Conservation (phyloP, 1,284 basidiomycete species). For the Cutaneotrichosporon cavernicola region DNA sequence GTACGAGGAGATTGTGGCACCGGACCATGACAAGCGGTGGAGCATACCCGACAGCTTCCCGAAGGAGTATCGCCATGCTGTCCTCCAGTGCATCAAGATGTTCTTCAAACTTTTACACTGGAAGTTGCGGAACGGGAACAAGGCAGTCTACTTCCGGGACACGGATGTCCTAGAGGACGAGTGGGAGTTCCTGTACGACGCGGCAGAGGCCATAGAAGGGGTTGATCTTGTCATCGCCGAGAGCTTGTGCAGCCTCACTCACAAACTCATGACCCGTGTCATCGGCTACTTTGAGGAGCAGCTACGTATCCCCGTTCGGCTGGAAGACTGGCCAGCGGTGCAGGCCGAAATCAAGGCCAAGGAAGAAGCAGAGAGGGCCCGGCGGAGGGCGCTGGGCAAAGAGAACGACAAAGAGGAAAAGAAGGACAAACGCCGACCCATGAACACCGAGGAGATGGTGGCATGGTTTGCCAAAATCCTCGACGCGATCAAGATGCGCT, state of each 20-base stretch:
- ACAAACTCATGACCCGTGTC: slow-evolving; percentile 84
- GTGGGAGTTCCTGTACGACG: slow-evolving; percentile 92
- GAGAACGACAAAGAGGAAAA: not conserved
- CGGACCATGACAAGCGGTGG: slow-evolving; percentile 86
- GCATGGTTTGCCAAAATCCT: slow-evolving; percentile 91
- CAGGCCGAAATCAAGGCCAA: not conserved
- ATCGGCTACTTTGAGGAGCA: slow-evolving; percentile 93
- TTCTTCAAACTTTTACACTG: slow-evolving; percentile 94
- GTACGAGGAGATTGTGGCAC: slow-evolving; percentile 81
- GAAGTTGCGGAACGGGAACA: slow-evolving; percentile 91
- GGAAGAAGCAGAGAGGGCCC: not conserved
- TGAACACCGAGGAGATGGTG: slow-evolving; percentile 78
- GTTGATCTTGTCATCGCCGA: slow-evolving; percentile 92
- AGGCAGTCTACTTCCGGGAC: slow-evolving; percentile 93
- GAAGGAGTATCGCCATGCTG: slow-evolving; percentile 83
- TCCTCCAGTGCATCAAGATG: slow-evolving; percentile 80
- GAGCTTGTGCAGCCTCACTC: slow-evolving; percentile 84
- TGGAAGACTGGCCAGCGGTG: slow-evolving; percentile 8
- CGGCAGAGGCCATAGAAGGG: slow-evolving; percentile 82
- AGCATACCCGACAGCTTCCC: slow-evolving; percentile 81
- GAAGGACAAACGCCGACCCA: slow-evolving; percentile 50
- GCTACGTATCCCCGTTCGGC: slow-evolving; percentile 68
- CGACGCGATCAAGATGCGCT: slow-evolving; percentile 87
- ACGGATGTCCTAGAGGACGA: slow-evolving; percentile 95
- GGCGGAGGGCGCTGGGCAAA: not conserved